Evolutionary conservation across 352 stramenopile genomes (phyloP).

Genomic region (Thraustotheca clavata): DNA sequence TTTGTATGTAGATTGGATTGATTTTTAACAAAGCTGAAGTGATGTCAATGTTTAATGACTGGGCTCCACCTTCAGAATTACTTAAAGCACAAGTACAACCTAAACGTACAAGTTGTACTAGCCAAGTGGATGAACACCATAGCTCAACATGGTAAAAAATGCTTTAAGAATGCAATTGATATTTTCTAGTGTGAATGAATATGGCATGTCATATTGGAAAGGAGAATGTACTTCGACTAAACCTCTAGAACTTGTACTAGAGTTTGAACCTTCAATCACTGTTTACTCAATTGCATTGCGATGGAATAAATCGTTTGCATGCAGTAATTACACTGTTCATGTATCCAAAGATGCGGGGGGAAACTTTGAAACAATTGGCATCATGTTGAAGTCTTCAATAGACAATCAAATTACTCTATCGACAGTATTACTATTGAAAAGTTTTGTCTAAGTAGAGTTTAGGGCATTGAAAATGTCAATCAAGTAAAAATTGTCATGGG

Average conservation of each 20-base stretch:
- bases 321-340: slow-evolving; percentile 33
- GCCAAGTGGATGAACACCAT: slow-evolving; percentile 50
- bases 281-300: slow-evolving; percentile 38
- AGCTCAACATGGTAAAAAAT: slow-evolving; percentile 36
- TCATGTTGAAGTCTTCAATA: slow-evolving; percentile 28
- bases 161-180: too few species aligned
- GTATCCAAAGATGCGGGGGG: slow-evolving; percentile 36
- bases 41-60: slow-evolving; percentile 65
- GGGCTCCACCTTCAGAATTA: slow-evolving; percentile 54
- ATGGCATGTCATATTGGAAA: slow-evolving; percentile 34
- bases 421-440: slow-evolving; percentile 29
- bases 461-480: neutral
- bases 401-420: slow-evolving; percentile 35
- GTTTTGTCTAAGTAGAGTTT: too few species aligned
- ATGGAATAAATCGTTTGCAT: slow-evolving; percentile 38
- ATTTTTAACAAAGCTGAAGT: slow-evolving; percentile 56
- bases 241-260: slow-evolving; percentile 29
- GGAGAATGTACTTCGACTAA: slow-evolving; percentile 20
- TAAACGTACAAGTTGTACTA: slow-evolving; percentile 46
- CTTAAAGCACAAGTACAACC: slow-evolving; percentile 35
- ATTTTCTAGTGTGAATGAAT: slow-evolving; percentile 33
- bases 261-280: slow-evolving; percentile 39
- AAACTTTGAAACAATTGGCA: slow-evolving; percentile 39
- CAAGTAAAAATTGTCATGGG: neutral
- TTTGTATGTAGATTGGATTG: slow-evolving; percentile 36